Base-by-base conservation (phyloP, 2,329 filamentous ascomycete species). In the Orbilia javanica region DNA sequence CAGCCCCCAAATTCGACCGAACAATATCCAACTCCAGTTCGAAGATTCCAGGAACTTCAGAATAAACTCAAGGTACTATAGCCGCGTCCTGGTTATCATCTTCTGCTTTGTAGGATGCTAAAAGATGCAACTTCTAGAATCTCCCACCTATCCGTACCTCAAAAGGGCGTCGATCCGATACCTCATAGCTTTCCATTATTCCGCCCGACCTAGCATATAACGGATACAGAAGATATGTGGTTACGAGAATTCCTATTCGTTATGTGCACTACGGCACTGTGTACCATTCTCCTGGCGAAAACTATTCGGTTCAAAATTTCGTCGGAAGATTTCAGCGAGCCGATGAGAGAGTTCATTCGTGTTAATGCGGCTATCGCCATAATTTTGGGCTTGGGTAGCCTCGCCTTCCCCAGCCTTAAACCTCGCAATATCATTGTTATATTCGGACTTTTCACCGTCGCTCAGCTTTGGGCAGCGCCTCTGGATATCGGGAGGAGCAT, bases 381-480 rank as follows among this genome's bases (percentile, higher is more conserved):
- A 3, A 36, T 36, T 0, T n/a, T 57, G 2, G 27, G 52, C 0
- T 36, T 57, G 7, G 13, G n/a, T 3, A 57, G 15, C 10, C 15
- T 36, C n/a, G 5, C 8, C 3, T 34, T 34, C 4, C 52, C 29
- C 4, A 34, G n/a, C n/a, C 29, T 57, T 15, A 31, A 31, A 11
- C 52, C 52, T 4, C 18, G 15, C n/a, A 34, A 34, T 7, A n/a
- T 57, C 7, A 4, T 6, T 7, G 5, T 34, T 15, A 36, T 57
- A 1, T 34, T 34, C 52, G 11, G 15, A 3, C 5, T 57, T 22
- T 20, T 57, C 15, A 57, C 52, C 11, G 20, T 57, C 5, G 18
- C 10, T 27, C 55, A 60, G 20, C 55, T 60, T 60, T 60, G 55
- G 55, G 31, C 34, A 2, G 34, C 34, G 1, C 55, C 55, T 42